Base-by-base conservation (phyloP, 2,329 filamentous ascomycete species). In the Talaromyces sp. region DNA sequence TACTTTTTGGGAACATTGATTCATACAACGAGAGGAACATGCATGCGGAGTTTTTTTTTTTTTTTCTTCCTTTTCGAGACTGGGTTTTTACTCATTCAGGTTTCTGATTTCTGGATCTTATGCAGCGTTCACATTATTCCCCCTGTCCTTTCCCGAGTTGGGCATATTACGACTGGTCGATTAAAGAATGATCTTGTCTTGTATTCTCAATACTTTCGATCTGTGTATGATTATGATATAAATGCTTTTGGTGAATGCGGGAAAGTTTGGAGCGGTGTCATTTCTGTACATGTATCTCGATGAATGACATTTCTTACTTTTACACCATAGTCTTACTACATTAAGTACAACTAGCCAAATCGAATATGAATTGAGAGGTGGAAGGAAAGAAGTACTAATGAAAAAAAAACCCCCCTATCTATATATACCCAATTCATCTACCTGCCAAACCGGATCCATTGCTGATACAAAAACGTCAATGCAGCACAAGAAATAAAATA, bases 111-210 rank as follows among this genome's bases (percentile, higher is more conserved):
- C 11, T 27, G 17, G 10, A 27, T 13, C 13, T 27, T 11, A 49
- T 52, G 49, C 49, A 52, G 49, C 49, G 49, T 52, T 52, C 49
- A 52, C 27, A n/a, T 10, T 52, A 52, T 52, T 33, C 15, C 49
- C 49, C 49, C 3, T 7, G 8, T 22, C 3, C 10, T 13, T 47
- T 13, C 45, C 35, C 35, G 27, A 6, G 27, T 37, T 37, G 5
- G 13, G 9, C 35, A 37, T 37, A 31, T 8, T 1, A 50, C 33
- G 25, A 52, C 25, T 52, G 49, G 33, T 10, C 10, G 15, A 52
- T n/a, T 33, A 27, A 52, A 33, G 47, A 52, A 52, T 52, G 25
- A 50, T 8, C 3, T 49, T 4, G 11, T 22, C 1, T 7, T 17
- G 11, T 5, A 19, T 33, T 52, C 9, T 6, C 15, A 15, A 3